Evolutionary conservation across 1,139 yeast species (phyloP), one percentile per base, ranked within the genome.

Genomic region (Eremothecium sinecaudum): DNA sequence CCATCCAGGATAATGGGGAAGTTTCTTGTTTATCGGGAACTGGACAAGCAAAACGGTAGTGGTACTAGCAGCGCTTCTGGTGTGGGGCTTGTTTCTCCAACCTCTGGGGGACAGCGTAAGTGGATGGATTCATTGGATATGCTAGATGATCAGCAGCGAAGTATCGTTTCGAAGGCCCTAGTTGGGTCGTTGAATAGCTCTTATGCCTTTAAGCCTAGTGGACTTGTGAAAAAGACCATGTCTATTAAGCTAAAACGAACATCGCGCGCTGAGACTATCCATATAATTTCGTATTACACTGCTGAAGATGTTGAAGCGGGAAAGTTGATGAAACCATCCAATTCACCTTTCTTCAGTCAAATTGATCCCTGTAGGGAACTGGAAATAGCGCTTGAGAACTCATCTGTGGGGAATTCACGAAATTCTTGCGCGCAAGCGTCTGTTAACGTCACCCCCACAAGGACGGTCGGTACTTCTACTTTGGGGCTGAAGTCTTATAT

Each of bases 1-100:
- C 95, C 96, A 0, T 79, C 92, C 2, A 64, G 96, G 34, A 83
- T 86, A 19, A 65, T 83, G 27, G 94, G 94, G 3, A 66, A 92
- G 38, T 86, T 86, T 47, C 63, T 86, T 26, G 79, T 86, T 7
- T 86, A 86, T 56, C 69, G 94, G 27, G 92, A 82, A 55, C 61
- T 82, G 35, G 86, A 81, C 48, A 51, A 47, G 30, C 30, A 27
- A 17, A 27, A 27, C 21, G 14, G 25, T 7, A 23, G 7, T 12
- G 25, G 25, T 8, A 13, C 13, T 7, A 23, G 14, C 14, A 34
- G 24, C 14, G 11, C 34, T 24, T 30, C 27, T 23, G 36, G 34
- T 15, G 15, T 27, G 11, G 25, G 27, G 7, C 18, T 11, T 18
- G 21, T 21, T 14, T 14, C 28, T 16, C 19, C 6, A 18, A 12